Conservation (phyloP, 208 protist species). For the Crithidia bombi region DNA sequence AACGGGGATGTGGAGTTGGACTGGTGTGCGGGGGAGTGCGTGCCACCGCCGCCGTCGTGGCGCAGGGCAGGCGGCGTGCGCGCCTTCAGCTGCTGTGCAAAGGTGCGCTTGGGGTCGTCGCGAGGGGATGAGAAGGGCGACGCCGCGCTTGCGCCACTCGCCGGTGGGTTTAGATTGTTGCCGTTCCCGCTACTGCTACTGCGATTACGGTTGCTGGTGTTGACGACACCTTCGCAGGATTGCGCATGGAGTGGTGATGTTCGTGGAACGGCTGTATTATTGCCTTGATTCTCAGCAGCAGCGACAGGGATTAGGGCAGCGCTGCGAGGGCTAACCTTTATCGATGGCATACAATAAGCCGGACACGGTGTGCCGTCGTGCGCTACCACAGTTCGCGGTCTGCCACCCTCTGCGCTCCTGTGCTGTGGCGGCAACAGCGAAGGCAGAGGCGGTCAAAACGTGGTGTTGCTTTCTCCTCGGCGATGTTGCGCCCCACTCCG, state of each 20-base stretch:
- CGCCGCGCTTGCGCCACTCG: neutral
- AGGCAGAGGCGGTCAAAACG: too few relatives aligned
- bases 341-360: neutral
- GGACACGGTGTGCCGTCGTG: neutral
- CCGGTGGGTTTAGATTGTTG: neutral
- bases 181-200: neutral
- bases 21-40: constrained; percentile 6
- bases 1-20: constrained; percentile 10
- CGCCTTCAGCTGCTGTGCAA: neutral
- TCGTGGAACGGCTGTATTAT: too few relatives aligned
- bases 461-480: constrained; percentile 2
- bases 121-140: neutral
- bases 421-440: too few relatives aligned
- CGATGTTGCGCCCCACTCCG: constrained; percentile 10
- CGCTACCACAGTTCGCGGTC: too few relatives aligned
- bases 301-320: neutral
- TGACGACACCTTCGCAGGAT: neutral
- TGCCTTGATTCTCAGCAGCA: too few relatives aligned
- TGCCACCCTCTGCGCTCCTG: too few relatives aligned
- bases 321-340: neutral
- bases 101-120: neutral
- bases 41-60: neutral
- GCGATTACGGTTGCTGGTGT: neutral
- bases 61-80: neutral
- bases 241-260: too few relatives aligned